Evolutionary conservation across 1,284 basidiomycete genomes (phyloP).

Genomic region (Moesziomyces aphidis): DNA sequence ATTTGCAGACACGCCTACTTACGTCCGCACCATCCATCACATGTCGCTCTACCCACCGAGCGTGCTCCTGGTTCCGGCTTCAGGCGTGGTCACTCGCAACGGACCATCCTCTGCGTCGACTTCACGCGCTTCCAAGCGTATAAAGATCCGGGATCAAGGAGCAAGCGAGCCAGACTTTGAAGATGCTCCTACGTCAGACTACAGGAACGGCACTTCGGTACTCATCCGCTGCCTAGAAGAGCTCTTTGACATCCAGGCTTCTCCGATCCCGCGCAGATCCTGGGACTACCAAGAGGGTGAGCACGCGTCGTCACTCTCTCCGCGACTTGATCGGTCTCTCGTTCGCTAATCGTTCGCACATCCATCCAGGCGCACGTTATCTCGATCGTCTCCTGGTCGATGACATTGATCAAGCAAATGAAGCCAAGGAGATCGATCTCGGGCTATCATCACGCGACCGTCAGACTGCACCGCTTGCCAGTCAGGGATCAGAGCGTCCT

Average conservation of each 20-base stretch:
- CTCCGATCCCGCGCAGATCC: constrained; percentile 78
- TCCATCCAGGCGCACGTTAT: constrained; percentile 77
- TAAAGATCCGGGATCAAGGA: background rate
- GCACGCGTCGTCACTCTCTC: constrained; percentile 1
- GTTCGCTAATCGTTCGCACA: background rate
- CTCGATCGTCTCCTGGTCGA: constrained; percentile 80
- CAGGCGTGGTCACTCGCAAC: background rate
- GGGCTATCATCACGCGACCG: background rate
- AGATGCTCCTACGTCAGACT: background rate
- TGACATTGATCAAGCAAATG: constrained; percentile 72
- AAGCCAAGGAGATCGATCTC: background rate
- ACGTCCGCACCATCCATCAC: constrained; percentile 87
- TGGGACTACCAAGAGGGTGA: constrained; percentile 84
- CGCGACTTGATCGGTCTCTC: background rate
- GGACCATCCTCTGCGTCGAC: background rate
- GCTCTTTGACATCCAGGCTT: constrained; percentile 76
- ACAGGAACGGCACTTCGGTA: constrained; percentile 16
- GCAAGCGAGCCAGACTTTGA: background rate
- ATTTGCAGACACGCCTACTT: constrained; percentile 72
- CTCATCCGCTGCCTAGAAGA: constrained; percentile 80
- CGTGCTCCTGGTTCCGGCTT: constrained; percentile 72
- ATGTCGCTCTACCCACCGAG: constrained; percentile 80
- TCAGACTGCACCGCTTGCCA: background rate
- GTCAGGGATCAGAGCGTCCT: constrained; percentile 9
- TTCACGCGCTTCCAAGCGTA: constrained; percentile 7